phyloP scores from a whole-genome alignment of 1,284 basidiomycete species.

The Vanrija sp. region DNA sequence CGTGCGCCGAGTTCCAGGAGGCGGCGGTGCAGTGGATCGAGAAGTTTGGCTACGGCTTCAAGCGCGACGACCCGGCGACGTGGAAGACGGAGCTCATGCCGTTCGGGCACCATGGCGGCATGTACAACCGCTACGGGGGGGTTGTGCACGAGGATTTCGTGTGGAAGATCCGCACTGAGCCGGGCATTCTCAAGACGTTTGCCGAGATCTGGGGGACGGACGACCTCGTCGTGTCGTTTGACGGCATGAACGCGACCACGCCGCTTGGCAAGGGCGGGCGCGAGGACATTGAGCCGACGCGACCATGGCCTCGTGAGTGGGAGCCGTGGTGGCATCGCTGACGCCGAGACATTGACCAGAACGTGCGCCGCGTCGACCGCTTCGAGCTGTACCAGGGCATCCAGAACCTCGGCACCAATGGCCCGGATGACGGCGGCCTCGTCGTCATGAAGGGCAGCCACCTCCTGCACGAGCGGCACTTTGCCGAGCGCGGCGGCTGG shows the following conservation, averaged over 20 bases:
- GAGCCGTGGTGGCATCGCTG: neutral
- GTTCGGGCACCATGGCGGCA: conserved; percentile 5
- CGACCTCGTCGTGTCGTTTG: conserved; percentile 36
- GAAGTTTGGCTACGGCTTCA: conserved; percentile 27
- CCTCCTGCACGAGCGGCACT: conserved; percentile 2
- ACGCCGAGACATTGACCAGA: conserved; percentile 5
- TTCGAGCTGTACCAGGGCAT: conserved; percentile 16
- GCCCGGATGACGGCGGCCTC: conserved; percentile 20
- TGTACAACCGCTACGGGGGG: conserved; percentile 13
- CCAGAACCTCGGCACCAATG: conserved; percentile 14
- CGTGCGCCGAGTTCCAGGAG: conserved; percentile 20
- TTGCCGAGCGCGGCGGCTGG: conserved; percentile 2
- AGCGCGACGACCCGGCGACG: conserved; percentile 32
- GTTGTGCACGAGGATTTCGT: conserved; percentile 15
- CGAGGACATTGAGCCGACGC: neutral
- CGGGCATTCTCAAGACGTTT: conserved; percentile 28
- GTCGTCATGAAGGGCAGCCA: conserved; percentile 10
- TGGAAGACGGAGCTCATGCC: conserved; percentile 11
- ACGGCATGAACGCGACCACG: conserved; percentile 10
- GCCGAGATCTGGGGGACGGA: conserved; percentile 35
- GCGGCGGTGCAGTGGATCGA: conserved; percentile 28
- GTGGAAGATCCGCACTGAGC: conserved; percentile 18
- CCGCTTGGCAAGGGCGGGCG: neutral
- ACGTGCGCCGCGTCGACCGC: conserved; percentile 3
- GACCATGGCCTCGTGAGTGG: conserved; percentile 6